Evolutionary conservation across 305 asterid genomes (phyloP), one percentile per base, ranked within the genome.

Genomic region (Euphrasia arctica): DNA sequence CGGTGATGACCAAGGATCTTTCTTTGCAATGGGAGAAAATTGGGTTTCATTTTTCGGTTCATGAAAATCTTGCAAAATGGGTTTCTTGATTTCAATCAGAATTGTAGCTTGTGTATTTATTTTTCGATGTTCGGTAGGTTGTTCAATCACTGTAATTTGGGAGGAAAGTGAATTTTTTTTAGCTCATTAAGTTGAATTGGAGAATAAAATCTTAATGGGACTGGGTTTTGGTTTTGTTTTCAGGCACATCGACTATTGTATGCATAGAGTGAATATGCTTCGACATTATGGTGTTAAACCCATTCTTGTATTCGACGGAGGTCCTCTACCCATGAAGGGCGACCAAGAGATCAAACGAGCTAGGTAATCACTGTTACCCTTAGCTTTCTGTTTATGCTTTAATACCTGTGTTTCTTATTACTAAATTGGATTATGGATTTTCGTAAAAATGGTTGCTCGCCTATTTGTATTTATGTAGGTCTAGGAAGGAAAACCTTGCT

Each of bases 221-320:
- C 29, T 72, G 58, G 4, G 3, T 18, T 58, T 55, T 15, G 12
- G 52, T 52, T 57, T 49, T 58, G 45, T 31, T 25, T 50, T 50
- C 77, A 89, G 98, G 95, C 97, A 92, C 71, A 92, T 92, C 18
- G 81, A 80, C 66, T 92, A 92, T 77, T 92, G 98, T 72, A 89
- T 92, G 97, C 95, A 84, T 76, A 83, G 97, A 75, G 98, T 92
- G 71, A 87, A 92, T 75, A 75, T 92, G 85, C 74, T 92, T 65
- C 88, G 91, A 6, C 97, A 89, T 82, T 76, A 77, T 65, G 96
- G 95, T 62, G 80, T 92, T 59, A 92, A 78, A 73, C 95, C 98
- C 66, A 63, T 92, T 64, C 91, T 89, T 66, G 95, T 90, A 63
- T 90, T 93, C 74, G 97, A 93, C 78, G 99, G 99, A 70, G 99